Conservation (phyloP, 306 rosid genomes). For the Malus domestica region ASM211411v1 NC_041800.1:7109501-7110000, state of each 20-base stretch:
- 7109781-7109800: slow-evolving; percentile 96
- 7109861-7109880: neutral
- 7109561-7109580: slow-evolving; percentile 75
- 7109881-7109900: neutral
- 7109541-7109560: slow-evolving; percentile 13
- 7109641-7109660: slow-evolving; percentile 31
- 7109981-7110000: neutral
- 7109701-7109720: slow-evolving; percentile 32
- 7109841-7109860: neutral
- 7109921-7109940: neutral
- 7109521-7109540: slow-evolving; percentile 61
- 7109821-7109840: neutral
- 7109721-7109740: slow-evolving; percentile 40
- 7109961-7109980: neutral
- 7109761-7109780: slow-evolving; percentile 88
- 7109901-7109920: neutral
- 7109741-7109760: slow-evolving; percentile 8
- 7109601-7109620: slow-evolving; percentile 47
- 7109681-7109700: slow-evolving; percentile 35
- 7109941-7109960: neutral
- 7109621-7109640: slow-evolving; percentile 24
- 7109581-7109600: slow-evolving; percentile 38
- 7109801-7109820: slow-evolving; percentile 68
- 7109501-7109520: slow-evolving; percentile 49
- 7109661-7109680: slow-evolving; percentile 27